Evolutionary conservation across 1,139 yeast species (phyloP).

Genomic region (Yamadazyma friedrichii): DNA sequence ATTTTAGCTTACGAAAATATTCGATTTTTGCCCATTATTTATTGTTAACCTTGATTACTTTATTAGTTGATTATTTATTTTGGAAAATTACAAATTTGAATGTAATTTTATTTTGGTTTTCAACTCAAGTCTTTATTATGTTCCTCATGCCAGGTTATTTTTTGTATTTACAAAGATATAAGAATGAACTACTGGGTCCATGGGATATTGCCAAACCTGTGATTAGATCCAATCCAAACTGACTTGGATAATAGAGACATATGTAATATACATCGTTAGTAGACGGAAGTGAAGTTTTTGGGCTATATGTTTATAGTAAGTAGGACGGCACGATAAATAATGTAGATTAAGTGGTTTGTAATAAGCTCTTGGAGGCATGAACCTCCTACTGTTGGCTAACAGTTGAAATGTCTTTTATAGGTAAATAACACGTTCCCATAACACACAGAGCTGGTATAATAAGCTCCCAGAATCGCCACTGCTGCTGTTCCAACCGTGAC

Average conservation of each 20-base stretch:
- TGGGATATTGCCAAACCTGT: constrained; percentile 90
- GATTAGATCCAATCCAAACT: neutral
- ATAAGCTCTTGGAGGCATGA: too few relatives aligned
- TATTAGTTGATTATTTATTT: constrained; percentile 22
- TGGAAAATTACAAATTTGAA: constrained; percentile 19
- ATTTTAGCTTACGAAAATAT: constrained; percentile 52
- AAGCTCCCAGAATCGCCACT: too few relatives aligned
- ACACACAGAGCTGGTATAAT: too few relatives aligned
- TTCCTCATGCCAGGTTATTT: constrained; percentile 72
- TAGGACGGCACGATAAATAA: too few relatives aligned
- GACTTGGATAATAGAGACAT: neutral
- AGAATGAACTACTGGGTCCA: constrained; percentile 88
- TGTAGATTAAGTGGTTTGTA: too few relatives aligned
- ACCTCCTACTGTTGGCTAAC: too few relatives aligned
- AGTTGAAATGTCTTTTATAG: too few relatives aligned
- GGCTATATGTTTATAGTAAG: too few relatives aligned
- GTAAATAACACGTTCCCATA: too few relatives aligned
- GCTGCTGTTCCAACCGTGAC: too few relatives aligned
- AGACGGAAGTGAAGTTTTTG: too few relatives aligned
- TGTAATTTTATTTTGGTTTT: constrained; percentile 49
- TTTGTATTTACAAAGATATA: constrained; percentile 70
- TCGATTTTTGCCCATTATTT: constrained; percentile 28
- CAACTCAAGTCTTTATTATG: constrained; percentile 45
- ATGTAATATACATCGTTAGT: neutral
- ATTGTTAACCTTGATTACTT: constrained; percentile 24